These are phyloP conservation scores for Lipomyces orientalis DNA, from an alignment of 805 yeast genomes.

Conservation along the genomic window DNA sequence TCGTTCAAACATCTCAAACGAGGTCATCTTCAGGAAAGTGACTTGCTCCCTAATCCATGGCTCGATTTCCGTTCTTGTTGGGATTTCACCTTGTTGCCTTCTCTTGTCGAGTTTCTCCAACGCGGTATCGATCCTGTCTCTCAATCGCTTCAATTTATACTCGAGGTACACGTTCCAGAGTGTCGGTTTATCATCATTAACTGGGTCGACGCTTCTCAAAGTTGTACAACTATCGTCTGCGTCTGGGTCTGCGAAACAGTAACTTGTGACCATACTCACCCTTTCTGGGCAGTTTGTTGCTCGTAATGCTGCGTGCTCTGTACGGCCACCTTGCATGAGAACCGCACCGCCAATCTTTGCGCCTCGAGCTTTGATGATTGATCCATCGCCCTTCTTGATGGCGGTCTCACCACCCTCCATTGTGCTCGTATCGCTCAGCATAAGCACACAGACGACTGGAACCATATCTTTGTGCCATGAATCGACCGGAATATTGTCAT, in stretches of 20 bases:
- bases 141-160: background rate
- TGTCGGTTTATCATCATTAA: background rate
- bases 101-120: background rate
- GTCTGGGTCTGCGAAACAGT: background rate
- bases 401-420: conserved; percentile 3
- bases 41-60: conserved; percentile 1
- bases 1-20: background rate
- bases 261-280: background rate
- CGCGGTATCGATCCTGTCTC: background rate
- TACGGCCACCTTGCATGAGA: background rate
- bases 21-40: conserved; percentile 1
- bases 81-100: background rate
- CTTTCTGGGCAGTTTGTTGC: background rate
- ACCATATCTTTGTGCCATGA: conserved; percentile 1
- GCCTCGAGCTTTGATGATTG: conserved; percentile 1
- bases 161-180: conserved; percentile 1
- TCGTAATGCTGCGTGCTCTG: conserved; percentile 1
- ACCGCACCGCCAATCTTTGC: background rate
- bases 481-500: background rate
- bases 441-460: background rate
- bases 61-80: background rate
- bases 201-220: background rate
- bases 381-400: background rate
- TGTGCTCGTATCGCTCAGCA: conserved; percentile 1
- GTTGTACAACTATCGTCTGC: background rate